Base-by-base conservation (phyloP, 352 stramenopile species). In the Pythium periplocum region DNA sequence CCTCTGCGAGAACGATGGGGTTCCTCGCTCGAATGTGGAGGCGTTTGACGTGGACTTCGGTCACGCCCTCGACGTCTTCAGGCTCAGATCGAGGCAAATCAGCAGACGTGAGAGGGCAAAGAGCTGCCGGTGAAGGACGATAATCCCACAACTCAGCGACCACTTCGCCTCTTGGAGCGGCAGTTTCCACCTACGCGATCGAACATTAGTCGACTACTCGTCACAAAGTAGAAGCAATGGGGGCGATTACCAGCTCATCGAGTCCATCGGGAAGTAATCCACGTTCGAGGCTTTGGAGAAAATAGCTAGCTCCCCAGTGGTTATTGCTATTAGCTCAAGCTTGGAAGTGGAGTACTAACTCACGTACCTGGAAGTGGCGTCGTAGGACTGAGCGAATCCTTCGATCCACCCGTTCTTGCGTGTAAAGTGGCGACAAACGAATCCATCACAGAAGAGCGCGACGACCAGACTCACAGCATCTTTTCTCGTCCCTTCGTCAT, bases 331-430 rank as follows among this genome's bases (percentile, higher is more conserved):
- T 26, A 0, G 17, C 17, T 26, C 17, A 26, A 26, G 17, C 17
- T 26, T 26, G 17, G 17, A 26, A 26, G 17, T 26, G 17, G 17
- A 26, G 0, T 26, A 26, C 0, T 0, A 26, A 26, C 17, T 26
- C 17, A 26, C 59, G 43, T 30, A 89, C 78, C 76, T 80, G 5
- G 74, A 82, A 17, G 82, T 76, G n/a, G 55, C 62, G 46, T 89
- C 78, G 53, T 87, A 89, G 26, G 78, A 78, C 62, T 89, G 78
- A 10, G 74, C 75, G 34, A 86, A 89, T 2, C 78, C 78, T 17
- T 89, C 76, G 49, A 87, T 55, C 44, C 68, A 71, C 36, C 79
- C 70, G 36, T 67, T 72, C 44, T 71, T 63, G 35, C 66, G 68
- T 30, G 77, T 84, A 38, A 68, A 73, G 49, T 89, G 76, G 17